Evolutionary conservation across 2,329 filamentous ascomycete genomes (phyloP), one percentile per base, ranked within the genome.

Genomic region (Bipolaris oryzae): DNA sequence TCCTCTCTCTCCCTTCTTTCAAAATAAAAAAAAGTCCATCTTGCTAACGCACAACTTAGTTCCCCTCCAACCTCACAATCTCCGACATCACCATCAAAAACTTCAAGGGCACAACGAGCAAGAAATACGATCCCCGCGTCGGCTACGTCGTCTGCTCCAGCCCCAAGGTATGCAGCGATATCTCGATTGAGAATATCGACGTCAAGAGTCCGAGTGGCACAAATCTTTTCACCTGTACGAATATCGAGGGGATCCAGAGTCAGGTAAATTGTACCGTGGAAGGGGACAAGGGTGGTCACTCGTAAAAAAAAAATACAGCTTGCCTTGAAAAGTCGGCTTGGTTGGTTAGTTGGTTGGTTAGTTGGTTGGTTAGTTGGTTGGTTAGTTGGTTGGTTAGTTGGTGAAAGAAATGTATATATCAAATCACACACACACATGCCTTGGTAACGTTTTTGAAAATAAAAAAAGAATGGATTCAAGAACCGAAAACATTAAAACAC

Each of bases 61-160:
- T 77, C 64, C 86, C 85, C 2, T 84, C 83, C 37, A 80, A 78
- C 13, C 68, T 87, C 57, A 84, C 80, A 10, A 85, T 87, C 60
- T 78, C 78, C 16, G 80, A 87, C 57, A 75, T 88, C 44, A 74
- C 78, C 4, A 83, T 88, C 67, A 82, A 78, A 57, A 82, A 87
- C 61, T 82, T 88, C 68, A 72, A 74, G 20, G 85, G 85, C 0
- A 83, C 77, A 1, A 86, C 85, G 1, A 79, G 76, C 62, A 72
- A 67, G 33, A 79, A 78, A 61, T 75, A 77, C 55, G 70, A 76
- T 31, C 78, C 78, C 7, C 67, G 77, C 3, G 73, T 76, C 4
- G 79, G 78, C 5, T 78, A 78, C 52, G 57, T 80, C n/a, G 75
- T 79, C 5, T 81, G 79, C 70, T 77, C 74, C 7, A 78, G 75